Conservation (phyloP, 352 stramenopile species). For the Phytopythium boreale region DNA sequence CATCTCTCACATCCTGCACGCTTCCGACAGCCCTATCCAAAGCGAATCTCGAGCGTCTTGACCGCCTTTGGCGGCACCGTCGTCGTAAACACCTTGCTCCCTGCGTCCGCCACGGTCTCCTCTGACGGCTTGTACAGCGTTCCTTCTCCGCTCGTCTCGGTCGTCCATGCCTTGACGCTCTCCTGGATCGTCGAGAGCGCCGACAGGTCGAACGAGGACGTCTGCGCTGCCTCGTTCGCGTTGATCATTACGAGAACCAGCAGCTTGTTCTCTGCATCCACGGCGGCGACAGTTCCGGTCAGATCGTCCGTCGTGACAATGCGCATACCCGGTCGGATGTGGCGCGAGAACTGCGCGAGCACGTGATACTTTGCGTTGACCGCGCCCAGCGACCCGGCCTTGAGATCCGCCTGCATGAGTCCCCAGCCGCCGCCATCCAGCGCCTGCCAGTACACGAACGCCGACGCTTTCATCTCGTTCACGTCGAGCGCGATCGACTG, state of each 20-base stretch:
- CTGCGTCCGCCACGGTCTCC: slow-evolving; percentile 21
- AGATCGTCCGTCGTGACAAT: slow-evolving; percentile 36
- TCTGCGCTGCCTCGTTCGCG: slow-evolving; percentile 16
- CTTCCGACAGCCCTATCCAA: slow-evolving; percentile 9
- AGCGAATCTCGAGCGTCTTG: slow-evolving; percentile 40
- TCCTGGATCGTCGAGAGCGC: slow-evolving; percentile 25
- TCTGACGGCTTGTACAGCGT: slow-evolving; percentile 30
- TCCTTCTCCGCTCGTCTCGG: slow-evolving; percentile 34
- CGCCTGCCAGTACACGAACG: slow-evolving; percentile 65
- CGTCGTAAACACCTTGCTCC: slow-evolving; percentile 15
- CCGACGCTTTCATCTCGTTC: slow-evolving; percentile 53
- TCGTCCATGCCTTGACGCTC: slow-evolving; percentile 36
- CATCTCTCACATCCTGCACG: too few species aligned
- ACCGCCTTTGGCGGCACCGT: slow-evolving; percentile 32
- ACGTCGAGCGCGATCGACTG: slow-evolving; percentile 51
- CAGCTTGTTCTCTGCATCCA: slow-evolving; percentile 31
- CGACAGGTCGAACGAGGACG: slow-evolving; percentile 37
- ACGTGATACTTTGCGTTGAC: slow-evolving; percentile 56
- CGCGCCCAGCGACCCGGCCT: slow-evolving; percentile 30
- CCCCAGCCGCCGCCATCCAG: slow-evolving; percentile 57
- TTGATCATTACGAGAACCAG: slow-evolving; percentile 53
- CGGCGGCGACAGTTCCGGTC: slow-evolving; percentile 43
- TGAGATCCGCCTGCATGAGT: slow-evolving; percentile 38
- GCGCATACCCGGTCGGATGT: slow-evolving; percentile 55
- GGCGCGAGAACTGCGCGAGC: slow-evolving; percentile 53